Base-by-base conservation (phyloP, 1,284 basidiomycete genomes). In the Somion occarium region DNA sequence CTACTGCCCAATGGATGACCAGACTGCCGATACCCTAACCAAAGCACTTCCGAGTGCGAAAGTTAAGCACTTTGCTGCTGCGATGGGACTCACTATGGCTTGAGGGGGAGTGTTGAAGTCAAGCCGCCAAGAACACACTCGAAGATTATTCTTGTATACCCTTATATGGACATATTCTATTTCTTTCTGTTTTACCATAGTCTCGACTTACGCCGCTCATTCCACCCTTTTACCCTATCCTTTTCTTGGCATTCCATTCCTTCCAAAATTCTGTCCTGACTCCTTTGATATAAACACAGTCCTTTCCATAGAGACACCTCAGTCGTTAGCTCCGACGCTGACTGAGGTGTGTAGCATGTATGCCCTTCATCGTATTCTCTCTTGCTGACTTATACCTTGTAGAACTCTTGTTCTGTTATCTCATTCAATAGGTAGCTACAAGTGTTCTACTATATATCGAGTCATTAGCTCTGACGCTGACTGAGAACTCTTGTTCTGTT, bases 101-200 rank as follows among this genome's bases (percentile, higher is more conserved):
- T 27, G 24, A 26, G 43, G 18, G 43, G 43, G 43, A 44, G 43
- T 44, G 43, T 44, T 44, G 43, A 19, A 41, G 18, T 41, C n/a
- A n/a, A n/a, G n/a, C n/a, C n/a, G n/a, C n/a, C n/a, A n/a, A n/a
- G n/a, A n/a, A n/a, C n/a, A n/a, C n/a, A n/a, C n/a, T n/a, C n/a
- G n/a, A n/a, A n/a, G n/a, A n/a, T n/a, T n/a, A n/a, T n/a, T n/a
- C n/a, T n/a, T n/a, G n/a, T n/a, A n/a, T n/a, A n/a, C n/a, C n/a
- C n/a, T n/a, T n/a, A n/a, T n/a, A n/a, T n/a, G n/a, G n/a, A n/a
- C n/a, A n/a, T n/a, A n/a, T n/a, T n/a, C n/a, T n/a, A n/a, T n/a
- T n/a, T n/a, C n/a, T n/a, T n/a, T n/a, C n/a, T n/a, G n/a, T n/a
- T n/a, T n/a, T n/a, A n/a, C n/a, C n/a, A n/a, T n/a, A n/a, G n/a